Conservation (phyloP, 805 yeast genomes). For the Yarrowia sp. region DNA sequence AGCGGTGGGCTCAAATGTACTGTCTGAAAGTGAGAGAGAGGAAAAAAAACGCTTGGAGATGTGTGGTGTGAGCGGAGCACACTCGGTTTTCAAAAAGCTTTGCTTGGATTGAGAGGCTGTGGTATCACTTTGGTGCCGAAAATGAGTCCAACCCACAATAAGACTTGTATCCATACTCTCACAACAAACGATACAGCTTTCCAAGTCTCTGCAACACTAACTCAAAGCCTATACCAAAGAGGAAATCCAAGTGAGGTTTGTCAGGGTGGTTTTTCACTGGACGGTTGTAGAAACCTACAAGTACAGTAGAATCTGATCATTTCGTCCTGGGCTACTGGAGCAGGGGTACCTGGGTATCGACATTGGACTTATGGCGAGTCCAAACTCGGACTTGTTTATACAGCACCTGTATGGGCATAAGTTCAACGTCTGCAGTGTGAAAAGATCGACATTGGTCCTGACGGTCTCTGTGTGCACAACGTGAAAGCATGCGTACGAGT, state of each 20-base stretch:
- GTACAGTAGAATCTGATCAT: too few relatives aligned
- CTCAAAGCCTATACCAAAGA: constrained; percentile 14
- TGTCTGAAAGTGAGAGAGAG: not conserved
- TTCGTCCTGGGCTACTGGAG: too few relatives aligned
- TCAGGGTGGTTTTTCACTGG: not conserved
- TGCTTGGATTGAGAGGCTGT: too few relatives aligned
- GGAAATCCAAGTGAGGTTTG: constrained; percentile 18
- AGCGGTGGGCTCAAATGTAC: constrained; percentile 15
- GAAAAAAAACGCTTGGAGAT: not conserved
- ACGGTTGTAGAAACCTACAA: too few relatives aligned
- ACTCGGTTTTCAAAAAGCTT: too few relatives aligned
- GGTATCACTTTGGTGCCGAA: too few relatives aligned
- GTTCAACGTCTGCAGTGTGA: not conserved
- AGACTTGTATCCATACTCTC: too few relatives aligned
- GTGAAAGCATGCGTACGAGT: not conserved
- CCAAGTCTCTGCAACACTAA: not conserved
- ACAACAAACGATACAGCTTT: too few relatives aligned
- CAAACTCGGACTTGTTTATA: too few relatives aligned
- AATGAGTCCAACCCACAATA: too few relatives aligned
- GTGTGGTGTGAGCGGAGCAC: too few relatives aligned
- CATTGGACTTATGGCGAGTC: not conserved
- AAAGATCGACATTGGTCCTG: constrained; percentile 10
- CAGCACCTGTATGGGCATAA: too few relatives aligned
- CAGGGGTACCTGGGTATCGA: not conserved
- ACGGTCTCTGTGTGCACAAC: constrained; percentile 1